Base-by-base conservation (phyloP, 2,329 filamentous ascomycete genomes). In the Sporothrix inflata region DNA sequence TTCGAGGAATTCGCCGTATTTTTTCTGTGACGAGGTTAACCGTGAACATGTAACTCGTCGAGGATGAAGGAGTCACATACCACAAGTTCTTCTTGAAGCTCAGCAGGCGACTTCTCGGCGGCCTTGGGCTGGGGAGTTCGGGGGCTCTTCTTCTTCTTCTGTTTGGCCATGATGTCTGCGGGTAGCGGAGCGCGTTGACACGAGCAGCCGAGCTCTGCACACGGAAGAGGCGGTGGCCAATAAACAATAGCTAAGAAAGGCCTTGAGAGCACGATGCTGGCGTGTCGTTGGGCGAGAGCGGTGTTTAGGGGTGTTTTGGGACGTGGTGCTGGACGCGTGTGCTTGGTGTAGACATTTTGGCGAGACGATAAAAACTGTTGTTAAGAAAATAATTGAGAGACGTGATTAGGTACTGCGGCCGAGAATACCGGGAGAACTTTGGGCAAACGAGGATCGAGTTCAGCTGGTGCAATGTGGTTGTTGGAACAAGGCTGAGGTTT, bases 1-100 rank as follows among this genome's bases (percentile, higher is more conserved):
- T 76, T 98, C 94, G 53, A 98, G 81, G 21, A 91, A 87, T 30
- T 91, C 88, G 78, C 90, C 90, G 78, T 93, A 95, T 75, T 91
- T 88, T 74, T 89, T 86, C 90, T 94, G 38, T 3, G 19, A 7
- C 38, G 42, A 38, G 14, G 8, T 53, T 55, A 69, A 19, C 11
- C 3, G 8, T 21, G 24, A 38, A 12, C n/a, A 45, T 51, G n/a
- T 7, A 14, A n/a, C 9, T 19, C 9, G 8, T 27, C 9, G 34
- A 24, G 16, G 11, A 34, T 9, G 7, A 16, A 53, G 27, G 2
- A 42, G 24, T 27, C 2, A 24, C 51, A 27, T 67, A 73, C 72
- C 16, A 70, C 7, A 6, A 74, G 53, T 5, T 67, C 55, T n/a
- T 73, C 38, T 12, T 42, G 27, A 11, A 57, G 67, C 2, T 70